Evolutionary conservation across 257 asterid genomes (phyloP).

Genomic region (Solanum medicagineum): DNA sequence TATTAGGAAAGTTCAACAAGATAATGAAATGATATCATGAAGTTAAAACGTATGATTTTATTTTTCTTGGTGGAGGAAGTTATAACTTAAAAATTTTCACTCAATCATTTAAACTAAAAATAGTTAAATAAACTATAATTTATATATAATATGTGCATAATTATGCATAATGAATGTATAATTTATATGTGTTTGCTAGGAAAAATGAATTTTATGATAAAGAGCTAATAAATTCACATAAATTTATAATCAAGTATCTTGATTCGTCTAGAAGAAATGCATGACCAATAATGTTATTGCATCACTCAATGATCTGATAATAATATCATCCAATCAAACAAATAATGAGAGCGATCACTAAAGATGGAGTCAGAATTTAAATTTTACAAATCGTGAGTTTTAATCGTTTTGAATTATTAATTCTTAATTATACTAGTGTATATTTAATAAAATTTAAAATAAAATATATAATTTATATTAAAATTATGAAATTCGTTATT

Average conservation of each 20-base stretch:
- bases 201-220: not conserved
- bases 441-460: not conserved
- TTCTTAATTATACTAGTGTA: not conserved
- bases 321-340: not conserved
- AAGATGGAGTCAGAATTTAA: rapidly evolving
- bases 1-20: not conserved
- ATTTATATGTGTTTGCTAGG: not conserved
- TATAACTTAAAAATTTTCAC: not conserved
- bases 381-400: rapidly evolving
- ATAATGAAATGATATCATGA: not conserved
- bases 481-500: not conserved
- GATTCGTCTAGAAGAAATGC: not conserved
- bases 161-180: not conserved
- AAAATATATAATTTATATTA: not conserved
- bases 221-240: not conserved
- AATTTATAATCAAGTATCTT: not conserved
- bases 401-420: not conserved
- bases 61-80: not conserved
- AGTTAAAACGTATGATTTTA: not conserved
- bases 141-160: not conserved
- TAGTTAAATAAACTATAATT: not conserved
- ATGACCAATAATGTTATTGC: not conserved
- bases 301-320: not conserved
- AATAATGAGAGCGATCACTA: not conserved
- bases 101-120: not conserved